Evolutionary conservation across 176 grass and related monocot genomes (phyloP), one percentile per base, ranked within the genome.

Genomic region (Musa acuminata): DNA sequence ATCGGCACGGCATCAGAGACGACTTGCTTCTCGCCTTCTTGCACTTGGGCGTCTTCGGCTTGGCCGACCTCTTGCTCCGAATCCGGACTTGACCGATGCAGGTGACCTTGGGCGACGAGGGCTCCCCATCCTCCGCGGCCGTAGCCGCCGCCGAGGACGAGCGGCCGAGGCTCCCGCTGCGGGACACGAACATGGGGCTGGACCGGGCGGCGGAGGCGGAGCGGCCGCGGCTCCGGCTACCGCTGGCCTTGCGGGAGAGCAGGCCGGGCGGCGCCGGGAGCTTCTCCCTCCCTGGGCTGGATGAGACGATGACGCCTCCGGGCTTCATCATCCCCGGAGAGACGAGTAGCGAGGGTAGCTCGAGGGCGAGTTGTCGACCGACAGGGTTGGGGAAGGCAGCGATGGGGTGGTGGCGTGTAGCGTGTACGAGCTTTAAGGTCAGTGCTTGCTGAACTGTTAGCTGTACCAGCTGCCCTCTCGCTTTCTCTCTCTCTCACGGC

Each of bases 51-150:
- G 76, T 81, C 49, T 71, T 10, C 10, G 9, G 58, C 48, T 70
- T 51, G 3, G 57, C 8, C 22, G 64, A 75, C 71, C 78, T 83
- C 48, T 77, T 75, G 3, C 88, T 89, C 74, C 86, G 86, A 76
- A 98, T 98, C 78, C 94, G 84, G 48, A 98, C 94, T 77, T 98
- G 90, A 0, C 90, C 90, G 75, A 92, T 92, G 90, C 90, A 92
- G 11, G 90, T 92, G 25, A 92, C 90, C 79, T 88, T 92, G 51
- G 90, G 90, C 53, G 90, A 92, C 25, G 90, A 92, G 0, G 90
- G 90, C 84, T 92, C 89, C 11, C 76, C 90, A 6, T 74, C 84
- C 35, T 71, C 74, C 29, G 71, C 73, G 2, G 76, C 82, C 1
- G 85, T 67, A 1, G 70, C 57, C 21, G 58, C n/a, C 55, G 26